Evolutionary conservation across 2,329 filamentous ascomycete genomes (phyloP).

Genomic region (Fusarium graminum): DNA sequence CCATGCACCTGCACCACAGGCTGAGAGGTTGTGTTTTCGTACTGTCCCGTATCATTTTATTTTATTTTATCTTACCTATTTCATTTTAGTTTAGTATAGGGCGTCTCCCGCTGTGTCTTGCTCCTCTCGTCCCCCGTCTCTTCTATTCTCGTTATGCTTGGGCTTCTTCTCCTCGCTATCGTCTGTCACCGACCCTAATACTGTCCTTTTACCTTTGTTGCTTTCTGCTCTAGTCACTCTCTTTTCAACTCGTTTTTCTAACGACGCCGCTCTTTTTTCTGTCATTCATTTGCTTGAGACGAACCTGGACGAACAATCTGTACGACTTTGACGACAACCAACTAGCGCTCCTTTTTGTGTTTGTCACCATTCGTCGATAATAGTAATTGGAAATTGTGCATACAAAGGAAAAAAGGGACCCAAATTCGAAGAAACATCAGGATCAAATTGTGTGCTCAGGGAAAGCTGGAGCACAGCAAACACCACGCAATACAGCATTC

Average conservation of each 20-base stretch:
- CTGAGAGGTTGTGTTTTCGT: conserved; percentile 17
- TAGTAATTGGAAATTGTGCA: conserved; percentile 35
- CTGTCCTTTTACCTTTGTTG: conserved; percentile 26
- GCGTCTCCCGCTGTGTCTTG: conserved; percentile 37
- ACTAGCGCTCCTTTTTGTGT: conserved; percentile 41
- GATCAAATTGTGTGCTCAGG: conserved; percentile 10
- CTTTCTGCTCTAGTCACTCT: conserved; percentile 28
- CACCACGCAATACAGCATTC: conserved; percentile 36
- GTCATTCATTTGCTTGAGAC: conserved; percentile 26
- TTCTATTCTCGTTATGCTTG: conserved; percentile 34
- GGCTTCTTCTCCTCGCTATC: conserved; percentile 17
- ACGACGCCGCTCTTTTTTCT: conserved; percentile 32
- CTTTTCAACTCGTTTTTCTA: conserved; percentile 17
- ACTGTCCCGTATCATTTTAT: conserved; percentile 37
- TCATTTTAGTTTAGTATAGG: conserved; percentile 45
- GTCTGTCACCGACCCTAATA: conserved; percentile 34
- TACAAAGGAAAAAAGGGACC: conserved; percentile 31
- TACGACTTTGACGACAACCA: conserved; percentile 43
- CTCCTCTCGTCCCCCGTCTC: conserved; percentile 22
- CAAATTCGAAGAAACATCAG: conserved; percentile 13
- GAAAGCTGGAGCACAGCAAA: conserved; percentile 19
- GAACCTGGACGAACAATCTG: conserved; percentile 34
- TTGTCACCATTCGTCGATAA: conserved; percentile 49
- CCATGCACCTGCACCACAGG: conserved; percentile 22
- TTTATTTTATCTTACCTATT: conserved; percentile 29